Evolutionary conservation across 2,329 filamentous ascomycete species (phyloP).

Genomic region (Corniculantispora saksenae): DNA sequence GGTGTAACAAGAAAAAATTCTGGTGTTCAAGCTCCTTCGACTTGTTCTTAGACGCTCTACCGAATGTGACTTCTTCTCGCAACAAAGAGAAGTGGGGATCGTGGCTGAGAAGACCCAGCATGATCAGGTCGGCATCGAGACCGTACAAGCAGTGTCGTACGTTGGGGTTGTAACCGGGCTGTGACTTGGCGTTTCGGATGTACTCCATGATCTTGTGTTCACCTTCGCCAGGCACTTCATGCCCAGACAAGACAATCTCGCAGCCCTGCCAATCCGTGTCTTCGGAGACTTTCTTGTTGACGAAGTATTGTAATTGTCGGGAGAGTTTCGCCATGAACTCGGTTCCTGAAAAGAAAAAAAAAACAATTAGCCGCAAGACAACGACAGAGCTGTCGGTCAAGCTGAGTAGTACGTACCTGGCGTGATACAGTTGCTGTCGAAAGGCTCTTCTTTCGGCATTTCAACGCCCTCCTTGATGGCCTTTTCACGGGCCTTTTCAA

Average conservation of each 20-base stretch:
- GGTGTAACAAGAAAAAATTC: conserved; percentile 96
- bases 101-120: conserved; percentile 94
- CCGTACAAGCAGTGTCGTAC: conserved; percentile 96
- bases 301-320: conserved; percentile 92
- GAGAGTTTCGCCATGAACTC: conserved; percentile 98
- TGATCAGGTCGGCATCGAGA: conserved; percentile 95
- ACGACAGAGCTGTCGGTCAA: neutral
- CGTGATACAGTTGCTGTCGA: conserved; percentile 99
- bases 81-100: conserved; percentile 97
- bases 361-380: neutral
- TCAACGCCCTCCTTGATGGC: conserved; percentile 86
- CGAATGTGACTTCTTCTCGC: conserved; percentile 97
- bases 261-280: conserved; percentile 97
- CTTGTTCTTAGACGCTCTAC: conserved; percentile 81
- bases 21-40: conserved; percentile 97
- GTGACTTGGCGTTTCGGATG: conserved; percentile 94
- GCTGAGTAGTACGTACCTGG: conserved; percentile 56
- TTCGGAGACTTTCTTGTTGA: conserved; percentile 98
- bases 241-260: conserved; percentile 92
- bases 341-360: conserved; percentile 63
- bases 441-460: conserved; percentile 91
- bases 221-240: conserved; percentile 96
- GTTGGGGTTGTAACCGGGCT: conserved; percentile 89
- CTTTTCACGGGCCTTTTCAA: conserved; percentile 86
- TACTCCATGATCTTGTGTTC: conserved; percentile 99